Evolutionary conservation across 2,329 filamentous ascomycete genomes (phyloP).

Genomic region (Venturia effusa): DNA sequence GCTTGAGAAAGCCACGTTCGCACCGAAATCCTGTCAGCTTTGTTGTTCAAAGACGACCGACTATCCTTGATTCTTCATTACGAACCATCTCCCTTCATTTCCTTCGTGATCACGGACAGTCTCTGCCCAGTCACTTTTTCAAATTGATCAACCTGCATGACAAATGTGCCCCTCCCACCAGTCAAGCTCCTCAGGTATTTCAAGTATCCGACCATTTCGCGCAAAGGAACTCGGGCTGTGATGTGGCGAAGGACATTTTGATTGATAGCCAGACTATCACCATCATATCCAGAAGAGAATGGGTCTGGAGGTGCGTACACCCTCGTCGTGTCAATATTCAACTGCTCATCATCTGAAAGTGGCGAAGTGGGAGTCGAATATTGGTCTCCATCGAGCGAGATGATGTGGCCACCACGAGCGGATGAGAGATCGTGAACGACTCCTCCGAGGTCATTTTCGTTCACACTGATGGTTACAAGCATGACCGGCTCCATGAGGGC

Average conservation of each 20-base stretch:
- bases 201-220: slow-evolving; percentile 94
- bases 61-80: background rate
- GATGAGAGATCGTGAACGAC: slow-evolving; percentile 76
- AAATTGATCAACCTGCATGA: slow-evolving; percentile 63
- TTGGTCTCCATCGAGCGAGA: slow-evolving; percentile 53
- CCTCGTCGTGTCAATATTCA: slow-evolving; percentile 53
- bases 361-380: slow-evolving; percentile 9
- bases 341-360: slow-evolving; percentile 11
- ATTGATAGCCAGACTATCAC: slow-evolving; percentile 13
- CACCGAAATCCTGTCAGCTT: no score
- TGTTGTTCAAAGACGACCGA: no score
- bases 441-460: slow-evolving; percentile 67
- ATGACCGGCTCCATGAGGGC: slow-evolving; percentile 88
- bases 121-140: slow-evolving; percentile 53
- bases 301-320: slow-evolving; percentile 87
- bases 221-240: slow-evolving; percentile 77
- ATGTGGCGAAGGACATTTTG: slow-evolving; percentile 44
- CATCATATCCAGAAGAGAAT: slow-evolving; percentile 37
- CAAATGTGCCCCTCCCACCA: slow-evolving; percentile 67
- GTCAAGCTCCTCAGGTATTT: slow-evolving; percentile 83
- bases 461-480: slow-evolving; percentile 75
- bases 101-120: slow-evolving; percentile 44
- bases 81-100: slow-evolving; percentile 8
- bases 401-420: slow-evolving; percentile 59
- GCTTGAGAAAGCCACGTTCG: no score